Evolutionary conservation across 768 basidiomycete genomes (phyloP).

Genomic region (Suillus alpinus): DNA sequence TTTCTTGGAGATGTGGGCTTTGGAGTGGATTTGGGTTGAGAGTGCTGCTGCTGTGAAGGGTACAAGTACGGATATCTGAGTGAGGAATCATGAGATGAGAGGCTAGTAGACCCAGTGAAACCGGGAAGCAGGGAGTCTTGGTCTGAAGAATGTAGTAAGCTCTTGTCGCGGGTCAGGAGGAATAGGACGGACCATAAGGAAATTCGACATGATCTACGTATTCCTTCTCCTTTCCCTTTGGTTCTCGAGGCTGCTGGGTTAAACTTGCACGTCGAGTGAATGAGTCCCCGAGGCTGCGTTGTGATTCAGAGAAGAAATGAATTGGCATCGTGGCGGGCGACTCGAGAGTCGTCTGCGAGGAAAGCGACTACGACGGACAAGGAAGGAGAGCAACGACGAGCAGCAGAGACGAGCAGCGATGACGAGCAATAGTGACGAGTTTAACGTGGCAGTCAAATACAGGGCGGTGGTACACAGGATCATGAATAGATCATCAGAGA

Average conservation of each 20-base stretch:
- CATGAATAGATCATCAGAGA: background rate
- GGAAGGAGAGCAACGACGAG: background rate
- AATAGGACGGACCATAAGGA: background rate
- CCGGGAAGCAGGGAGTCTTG: conserved; percentile 13
- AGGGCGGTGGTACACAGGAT: conserved; percentile 1
- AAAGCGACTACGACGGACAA: background rate
- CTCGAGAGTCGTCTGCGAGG: background rate
- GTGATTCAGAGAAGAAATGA: conserved; percentile 2
- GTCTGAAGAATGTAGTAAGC: conserved; percentile 12
- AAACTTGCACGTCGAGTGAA: background rate
- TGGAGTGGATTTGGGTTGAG: background rate
- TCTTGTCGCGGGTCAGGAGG: background rate
- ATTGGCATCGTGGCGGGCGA: background rate
- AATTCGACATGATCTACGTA: background rate
- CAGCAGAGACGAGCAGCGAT: background rate
- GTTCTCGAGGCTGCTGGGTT: background rate
- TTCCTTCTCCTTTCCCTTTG: background rate
- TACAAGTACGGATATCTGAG: background rate
- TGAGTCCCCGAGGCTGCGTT: background rate
- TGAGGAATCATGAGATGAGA: conserved; percentile 10
- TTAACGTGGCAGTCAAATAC: conserved; percentile 3
- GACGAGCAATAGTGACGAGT: background rate
- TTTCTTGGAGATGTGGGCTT: conserved; percentile 21
- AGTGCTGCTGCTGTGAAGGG: background rate
- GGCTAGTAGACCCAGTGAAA: conserved; percentile 14